Percentiles rank a stretch among this genome's conserved stretches.
Conservation (phyloP, 306 rosid species). For the Cicer yamashitae region DNA sequence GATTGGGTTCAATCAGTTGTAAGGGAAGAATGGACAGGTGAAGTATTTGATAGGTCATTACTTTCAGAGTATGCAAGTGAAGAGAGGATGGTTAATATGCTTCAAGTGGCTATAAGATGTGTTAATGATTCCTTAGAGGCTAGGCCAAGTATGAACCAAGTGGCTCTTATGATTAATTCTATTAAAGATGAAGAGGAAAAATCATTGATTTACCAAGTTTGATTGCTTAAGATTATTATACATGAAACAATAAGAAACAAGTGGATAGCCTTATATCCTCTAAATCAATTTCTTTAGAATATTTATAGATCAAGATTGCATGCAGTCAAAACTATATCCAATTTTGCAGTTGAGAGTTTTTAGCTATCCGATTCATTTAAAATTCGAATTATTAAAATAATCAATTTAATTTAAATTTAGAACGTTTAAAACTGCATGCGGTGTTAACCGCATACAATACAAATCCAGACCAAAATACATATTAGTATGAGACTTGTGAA, state of each 20-base stretch:
- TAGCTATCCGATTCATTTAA: too few relatives aligned
- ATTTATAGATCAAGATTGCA: not conserved
- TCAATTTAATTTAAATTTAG: too few relatives aligned
- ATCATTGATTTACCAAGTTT: constrained; percentile 53
- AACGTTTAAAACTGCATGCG: too few relatives aligned
- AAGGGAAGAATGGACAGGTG: constrained; percentile 90
- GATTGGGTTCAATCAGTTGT: constrained; percentile 87
- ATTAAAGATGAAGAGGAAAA: constrained; percentile 83
- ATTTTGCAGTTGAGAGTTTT: too few relatives aligned
- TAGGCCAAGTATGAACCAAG: constrained; percentile 81
- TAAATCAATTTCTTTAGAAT: too few relatives aligned
- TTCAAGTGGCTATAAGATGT: constrained; percentile 81
- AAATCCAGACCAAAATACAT: too few relatives aligned
- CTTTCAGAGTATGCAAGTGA: constrained; percentile 72
- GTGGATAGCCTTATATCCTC: not conserved
- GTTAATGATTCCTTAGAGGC: constrained; percentile 58
- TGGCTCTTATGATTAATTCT: constrained; percentile 64
- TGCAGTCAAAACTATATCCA: too few relatives aligned
- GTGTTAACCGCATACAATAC: too few relatives aligned
- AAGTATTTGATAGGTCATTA: constrained; percentile 72
- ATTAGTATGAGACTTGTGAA: too few relatives aligned
- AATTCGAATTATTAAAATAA: too few relatives aligned
- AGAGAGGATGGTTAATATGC: constrained; percentile 83
- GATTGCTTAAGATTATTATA: constrained; percentile 18
- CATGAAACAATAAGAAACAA: not conserved